Evolutionary conservation across 129 eudicot species (phyloP), one percentile per base, ranked within the genome.

Genomic region (Rutidosis leptorrhynchoides): DNA sequence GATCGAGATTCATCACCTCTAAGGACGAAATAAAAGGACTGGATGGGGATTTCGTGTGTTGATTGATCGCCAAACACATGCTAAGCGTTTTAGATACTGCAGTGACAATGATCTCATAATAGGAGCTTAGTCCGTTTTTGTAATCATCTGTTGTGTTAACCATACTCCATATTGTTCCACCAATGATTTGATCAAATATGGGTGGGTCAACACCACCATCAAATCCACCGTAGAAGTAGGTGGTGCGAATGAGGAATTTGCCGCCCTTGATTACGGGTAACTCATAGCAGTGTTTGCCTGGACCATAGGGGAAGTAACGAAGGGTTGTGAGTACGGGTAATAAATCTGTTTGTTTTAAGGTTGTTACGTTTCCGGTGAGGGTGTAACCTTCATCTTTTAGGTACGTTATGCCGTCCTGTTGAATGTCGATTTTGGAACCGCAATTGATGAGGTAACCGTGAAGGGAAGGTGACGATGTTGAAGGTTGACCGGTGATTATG

Each of bases 91-190:
- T 77, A 4, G 69, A 65, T 4, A 67, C 81, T 3, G 99, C 83
- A 16, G 59, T 30, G 6, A 86, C 77, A 28, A 86, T 57, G 9
- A 85, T 82, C 83, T 89, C 96, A 62, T 86, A 93, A 68, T 82
- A 93, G 5, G 95, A 88, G 64, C 75, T 72, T 4, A 82, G 82
- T 8, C 93, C 87, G 0, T 77, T 59, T 6, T 61, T 81, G 57
- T 80, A 84, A 67, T 93, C 99, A 68, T 89, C 93, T 1, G 89
- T 83, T 30, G 99, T 93, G 37, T 93, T 81, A 21, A 88, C 98
- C 8, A 21, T 68, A 72, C 82, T 79, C 99, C 99, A 93, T 30
- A 46, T 80, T 0, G 92, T 86, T 8, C 95, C 96, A 32, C 89
- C 99, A 9, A 93, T 63, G 11, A 88, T 84, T 70, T 89, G 99